phyloP scores from a whole-genome alignment of 1,284 basidiomycete species.

The Puccinia coronata region DNA sequence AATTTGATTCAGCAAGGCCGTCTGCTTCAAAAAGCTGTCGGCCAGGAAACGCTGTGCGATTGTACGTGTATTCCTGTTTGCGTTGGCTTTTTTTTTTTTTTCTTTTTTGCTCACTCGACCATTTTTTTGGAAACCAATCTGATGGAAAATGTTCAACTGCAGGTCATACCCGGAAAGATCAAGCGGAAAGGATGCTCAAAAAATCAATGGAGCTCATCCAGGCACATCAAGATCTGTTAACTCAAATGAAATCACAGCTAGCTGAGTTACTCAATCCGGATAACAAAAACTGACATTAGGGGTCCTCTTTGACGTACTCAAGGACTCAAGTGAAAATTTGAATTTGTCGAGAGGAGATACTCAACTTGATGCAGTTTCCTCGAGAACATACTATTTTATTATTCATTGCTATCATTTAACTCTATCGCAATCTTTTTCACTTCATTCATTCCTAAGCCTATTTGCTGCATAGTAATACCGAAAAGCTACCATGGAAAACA shows the following conservation, averaged over 20 bases:
- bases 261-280: not conserved
- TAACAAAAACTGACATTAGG: not conserved
- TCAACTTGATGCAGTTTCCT: too few relatives aligned
- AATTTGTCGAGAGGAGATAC: too few relatives aligned
- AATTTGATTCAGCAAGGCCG: not conserved
- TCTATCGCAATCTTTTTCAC: too few relatives aligned
- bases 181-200: conserved; percentile 5
- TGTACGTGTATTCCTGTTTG: too few relatives aligned
- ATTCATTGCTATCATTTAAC: too few relatives aligned
- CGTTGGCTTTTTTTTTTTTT: not conserved
- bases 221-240: not conserved
- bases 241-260: conserved; percentile 6
- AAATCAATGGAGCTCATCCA: not conserved
- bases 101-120: too few relatives aligned
- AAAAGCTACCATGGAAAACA: too few relatives aligned
- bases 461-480: too few relatives aligned
- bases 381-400: too few relatives aligned
- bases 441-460: too few relatives aligned
- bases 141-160: not conserved
- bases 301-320: not conserved
- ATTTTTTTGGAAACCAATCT: not conserved
- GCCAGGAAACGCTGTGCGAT: not conserved
- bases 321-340: too few relatives aligned
- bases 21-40: not conserved
- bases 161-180: not conserved